phyloP scores from a whole-genome alignment of 1,284 basidiomycete genomes.

The Cystobasidiaceae sp. region DNA sequence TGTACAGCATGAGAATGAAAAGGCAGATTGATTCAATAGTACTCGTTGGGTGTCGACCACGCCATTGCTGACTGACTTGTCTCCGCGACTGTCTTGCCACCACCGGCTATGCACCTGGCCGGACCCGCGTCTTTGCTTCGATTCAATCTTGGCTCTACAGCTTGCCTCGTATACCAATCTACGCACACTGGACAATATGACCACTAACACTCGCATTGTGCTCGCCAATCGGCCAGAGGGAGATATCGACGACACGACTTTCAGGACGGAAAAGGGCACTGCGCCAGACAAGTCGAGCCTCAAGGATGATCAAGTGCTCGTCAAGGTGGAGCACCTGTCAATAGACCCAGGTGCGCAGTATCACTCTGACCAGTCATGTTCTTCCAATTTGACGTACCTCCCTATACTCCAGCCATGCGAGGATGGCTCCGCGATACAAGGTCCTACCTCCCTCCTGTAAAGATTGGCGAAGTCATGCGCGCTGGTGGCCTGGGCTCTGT shows the following conservation, averaged over 20 bases:
- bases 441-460: conserved; percentile 38
- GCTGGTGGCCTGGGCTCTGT: conserved; percentile 36
- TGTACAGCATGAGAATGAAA: too few relatives aligned
- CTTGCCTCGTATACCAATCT: too few relatives aligned
- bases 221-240: conserved; percentile 44
- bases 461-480: conserved; percentile 38
- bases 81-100: too few relatives aligned
- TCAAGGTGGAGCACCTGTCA: conserved; percentile 44
- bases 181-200: neutral
- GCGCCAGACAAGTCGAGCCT: conserved; percentile 5
- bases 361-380: neutral
- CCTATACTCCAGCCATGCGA: conserved; percentile 32
- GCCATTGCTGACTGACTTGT: too few relatives aligned
- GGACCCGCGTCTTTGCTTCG: too few relatives aligned
- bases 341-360: conserved; percentile 42
- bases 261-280: conserved; percentile 28
- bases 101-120: too few relatives aligned
- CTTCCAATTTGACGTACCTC: neutral
- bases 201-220: conserved; percentile 39
- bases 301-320: conserved; percentile 39
- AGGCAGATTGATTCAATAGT: too few relatives aligned
- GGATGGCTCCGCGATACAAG: conserved; percentile 41
- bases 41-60: too few relatives aligned
- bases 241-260: conserved; percentile 41
- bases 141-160: too few relatives aligned